A percentile compares a stretch with the other conserved stretches of the same genome.
Conservation (phyloP, 2,329 filamentous ascomycete genomes). For the Neofusicoccum sp. region DNA sequence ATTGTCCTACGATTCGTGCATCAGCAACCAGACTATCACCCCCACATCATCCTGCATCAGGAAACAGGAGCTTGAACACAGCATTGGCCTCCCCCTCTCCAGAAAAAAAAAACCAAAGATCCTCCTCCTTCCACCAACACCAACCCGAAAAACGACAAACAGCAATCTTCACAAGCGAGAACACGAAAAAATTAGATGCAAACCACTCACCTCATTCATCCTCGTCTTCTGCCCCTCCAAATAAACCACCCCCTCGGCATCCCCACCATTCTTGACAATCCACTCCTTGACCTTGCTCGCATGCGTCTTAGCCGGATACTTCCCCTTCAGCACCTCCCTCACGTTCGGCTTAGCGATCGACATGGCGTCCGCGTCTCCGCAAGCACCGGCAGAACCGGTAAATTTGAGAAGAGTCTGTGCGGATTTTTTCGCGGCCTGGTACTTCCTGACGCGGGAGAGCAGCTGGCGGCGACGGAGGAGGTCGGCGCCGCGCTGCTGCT, state of each 20-base stretch:
- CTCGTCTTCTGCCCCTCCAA: slow-evolving; percentile 81
- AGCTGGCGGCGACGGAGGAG: slow-evolving; percentile 8
- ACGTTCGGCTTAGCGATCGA: slow-evolving; percentile 20
- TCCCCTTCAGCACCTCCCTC: slow-evolving; percentile 52
- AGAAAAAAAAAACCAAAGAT: background rate
- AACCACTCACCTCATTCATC: slow-evolving; percentile 63
- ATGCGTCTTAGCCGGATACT: slow-evolving; percentile 85
- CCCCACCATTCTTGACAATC: slow-evolving; percentile 67
- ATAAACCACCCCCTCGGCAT: slow-evolving; percentile 74
- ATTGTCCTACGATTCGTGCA: slow-evolving; percentile 62
- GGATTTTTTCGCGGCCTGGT: slow-evolving; percentile 1
- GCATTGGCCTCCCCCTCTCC: background rate
- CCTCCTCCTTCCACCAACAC: background rate
- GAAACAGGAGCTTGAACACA: background rate
- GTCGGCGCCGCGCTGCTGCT: slow-evolving; percentile 6
- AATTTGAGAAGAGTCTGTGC: background rate
- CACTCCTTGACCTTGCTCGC: slow-evolving; percentile 80
- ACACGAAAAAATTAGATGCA: background rate
- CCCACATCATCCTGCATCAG: background rate
- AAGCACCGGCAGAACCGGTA: too few species aligned
- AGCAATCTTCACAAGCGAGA: background rate
- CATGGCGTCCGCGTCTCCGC: background rate
- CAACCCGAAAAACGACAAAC: background rate
- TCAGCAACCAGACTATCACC: background rate
- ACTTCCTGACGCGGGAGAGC: slow-evolving; percentile 8